Evolutionary conservation across 2,329 filamentous ascomycete species (phyloP).

Genomic region (Acrodontium crateriforme): DNA sequence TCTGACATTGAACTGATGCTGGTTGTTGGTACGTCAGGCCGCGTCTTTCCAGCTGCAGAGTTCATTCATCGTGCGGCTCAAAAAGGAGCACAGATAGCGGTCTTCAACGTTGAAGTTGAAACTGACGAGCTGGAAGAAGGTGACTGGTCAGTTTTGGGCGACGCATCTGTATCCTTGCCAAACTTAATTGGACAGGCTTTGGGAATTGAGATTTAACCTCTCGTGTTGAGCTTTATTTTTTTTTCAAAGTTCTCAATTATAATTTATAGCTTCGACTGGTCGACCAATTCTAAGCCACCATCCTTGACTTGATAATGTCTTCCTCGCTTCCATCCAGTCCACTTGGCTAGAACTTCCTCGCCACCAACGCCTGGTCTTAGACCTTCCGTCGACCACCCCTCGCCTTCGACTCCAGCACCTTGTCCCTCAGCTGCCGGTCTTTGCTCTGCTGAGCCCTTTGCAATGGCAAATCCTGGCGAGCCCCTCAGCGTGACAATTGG

Average conservation of each 20-base stretch:
- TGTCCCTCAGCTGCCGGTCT: constrained; percentile 40
- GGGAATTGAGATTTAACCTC: too few relatives aligned
- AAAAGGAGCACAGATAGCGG: neutral
- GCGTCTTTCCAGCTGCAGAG: neutral
- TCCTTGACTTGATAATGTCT: constrained; percentile 53
- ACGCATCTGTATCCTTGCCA: neutral
- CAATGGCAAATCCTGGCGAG: constrained; percentile 55
- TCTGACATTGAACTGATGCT: neutral
- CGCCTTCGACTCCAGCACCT: constrained; percentile 49
- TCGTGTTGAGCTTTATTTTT: too few relatives aligned
- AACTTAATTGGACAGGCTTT: neutral
- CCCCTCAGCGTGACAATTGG: constrained; percentile 53
- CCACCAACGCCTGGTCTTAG: constrained; percentile 59
- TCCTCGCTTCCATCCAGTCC: constrained; percentile 67
- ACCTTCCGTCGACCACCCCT: constrained; percentile 49
- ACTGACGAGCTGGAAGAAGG: neutral
- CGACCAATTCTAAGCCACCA: constrained; percentile 42
- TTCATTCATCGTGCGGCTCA: neutral
- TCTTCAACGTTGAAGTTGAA: neutral
- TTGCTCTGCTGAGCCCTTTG: constrained; percentile 30
- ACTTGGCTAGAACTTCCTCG: constrained; percentile 51
- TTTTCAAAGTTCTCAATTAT: too few relatives aligned
- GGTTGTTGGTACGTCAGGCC: neutral
- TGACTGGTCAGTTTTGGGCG: neutral
- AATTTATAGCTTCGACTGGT: constrained; percentile 6